A percentile compares a stretch with the other conserved stretches of the same genome.
phyloP scores from a whole-genome alignment of 352 stramenopile species.

The Phytophthora litchii region DNA sequence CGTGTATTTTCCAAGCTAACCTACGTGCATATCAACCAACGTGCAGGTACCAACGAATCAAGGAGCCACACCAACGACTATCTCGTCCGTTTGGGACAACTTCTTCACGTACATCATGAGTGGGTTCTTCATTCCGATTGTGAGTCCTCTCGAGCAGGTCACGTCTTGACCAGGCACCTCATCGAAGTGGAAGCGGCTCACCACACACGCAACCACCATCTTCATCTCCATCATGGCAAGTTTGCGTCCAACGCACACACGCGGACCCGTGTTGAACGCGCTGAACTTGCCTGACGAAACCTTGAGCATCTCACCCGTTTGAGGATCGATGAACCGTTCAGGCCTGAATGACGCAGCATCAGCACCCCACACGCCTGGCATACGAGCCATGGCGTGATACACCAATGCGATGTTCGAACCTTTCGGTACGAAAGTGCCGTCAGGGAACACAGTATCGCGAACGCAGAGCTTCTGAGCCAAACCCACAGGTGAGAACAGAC shows the following conservation, averaged over 20 bases:
- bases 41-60: conserved; percentile 1
- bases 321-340: conserved; percentile 44
- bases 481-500: conserved; percentile 49
- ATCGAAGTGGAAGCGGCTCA: conserved; percentile 57
- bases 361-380: conserved; percentile 42
- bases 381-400: conserved; percentile 47
- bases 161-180: conserved; percentile 43
- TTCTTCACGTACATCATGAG: conserved; percentile 39
- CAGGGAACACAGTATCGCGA: conserved; percentile 45
- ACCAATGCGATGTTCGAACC: conserved; percentile 41
- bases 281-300: conserved; percentile 39
- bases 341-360: conserved; percentile 48
- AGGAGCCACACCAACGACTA: conserved; percentile 16
- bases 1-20: neutral
- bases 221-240: conserved; percentile 88
- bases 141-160: conserved; percentile 47
- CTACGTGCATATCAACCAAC: neutral
- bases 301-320: conserved; percentile 35
- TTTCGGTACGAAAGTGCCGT: conserved; percentile 51
- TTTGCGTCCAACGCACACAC: conserved; percentile 37
- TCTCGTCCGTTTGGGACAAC: neutral
- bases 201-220: conserved; percentile 50
- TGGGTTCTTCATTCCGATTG: conserved; percentile 53
- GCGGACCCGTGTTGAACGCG: conserved; percentile 44
- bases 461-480: conserved; percentile 40